Evolutionary conservation across 768 basidiomycete species (phyloP), one percentile per base, ranked within the genome.

Genomic region (Podaxis carcinomalis): DNA sequence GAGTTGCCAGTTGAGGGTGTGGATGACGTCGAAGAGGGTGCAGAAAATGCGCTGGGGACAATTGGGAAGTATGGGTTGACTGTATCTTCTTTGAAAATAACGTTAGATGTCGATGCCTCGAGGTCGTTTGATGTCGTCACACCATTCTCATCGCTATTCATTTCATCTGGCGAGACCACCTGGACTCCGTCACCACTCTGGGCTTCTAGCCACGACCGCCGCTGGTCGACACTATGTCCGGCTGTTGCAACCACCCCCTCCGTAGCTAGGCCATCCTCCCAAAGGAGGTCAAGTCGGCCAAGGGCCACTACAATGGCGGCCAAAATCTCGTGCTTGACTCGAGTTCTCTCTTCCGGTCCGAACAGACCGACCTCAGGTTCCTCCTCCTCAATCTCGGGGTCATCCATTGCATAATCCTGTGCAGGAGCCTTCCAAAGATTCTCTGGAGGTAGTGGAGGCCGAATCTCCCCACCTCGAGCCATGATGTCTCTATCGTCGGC

Each of bases 241-340:
- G 65, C 57, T 25, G 56, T 53, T 53, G 66, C 63, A 23, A 64
- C 36, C 27, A 70, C 68, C 13, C 69, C 66, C 14, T 74, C 69
- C 16, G 65, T 49, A 57, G 76, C 73, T 23, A 78, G 74, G 65
- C 81, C 82, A 10, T 46, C 42, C 3, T 59, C 44, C 51, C 51
- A 60, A 1, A 46, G 14, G 11, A n/a, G 14, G 39, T 60, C 59
- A 3, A 98, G 78, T 21, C 86, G 79, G 7, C 92, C 92, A 80
- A 98, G 90, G 32, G 93, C 95, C 56, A 97, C 87, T 58, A 96
- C 87, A 63, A 98, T 87, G 37, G 93, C 92, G 57, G 90, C 82
- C 5, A 96, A 70, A 46, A 98, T 81, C 74, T 96, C 94, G 35
- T 84, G 81, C 68, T 91, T 87, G 64, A 97, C 85, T 70, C 92